Percentiles rank a stretch among this genome's conserved stretches.
Conservation (phyloP, 345 rosid genomes). For the Luvunga scandens region DNA sequence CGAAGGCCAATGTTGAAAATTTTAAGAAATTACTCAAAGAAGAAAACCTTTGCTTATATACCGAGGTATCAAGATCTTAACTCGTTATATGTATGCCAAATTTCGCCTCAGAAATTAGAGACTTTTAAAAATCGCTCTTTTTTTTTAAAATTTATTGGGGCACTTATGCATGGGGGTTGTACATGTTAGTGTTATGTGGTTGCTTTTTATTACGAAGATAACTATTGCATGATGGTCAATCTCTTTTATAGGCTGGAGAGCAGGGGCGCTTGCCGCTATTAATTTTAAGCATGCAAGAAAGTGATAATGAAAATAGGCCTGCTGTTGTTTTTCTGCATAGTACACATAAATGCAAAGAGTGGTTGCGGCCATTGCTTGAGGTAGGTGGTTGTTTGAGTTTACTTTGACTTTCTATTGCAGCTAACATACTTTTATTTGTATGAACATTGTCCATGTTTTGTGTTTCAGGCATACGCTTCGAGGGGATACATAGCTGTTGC, state of each 20-base stretch:
- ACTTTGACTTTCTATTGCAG: background rate
- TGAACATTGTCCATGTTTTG: constrained; percentile 9
- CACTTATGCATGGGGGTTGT: background rate
- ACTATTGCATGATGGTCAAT: background rate
- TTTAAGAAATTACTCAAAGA: constrained; percentile 58
- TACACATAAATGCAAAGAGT: constrained; percentile 73
- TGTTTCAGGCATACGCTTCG: constrained; percentile 78
- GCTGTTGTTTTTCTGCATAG: constrained; percentile 88
- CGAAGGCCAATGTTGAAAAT: constrained; percentile 44
- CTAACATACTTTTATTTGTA: background rate
- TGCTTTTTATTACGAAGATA: background rate
- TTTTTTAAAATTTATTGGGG: background rate
- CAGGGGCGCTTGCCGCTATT: constrained; percentile 76
- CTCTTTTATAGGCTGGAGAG: constrained; percentile 48
- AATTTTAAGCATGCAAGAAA: constrained; percentile 57
- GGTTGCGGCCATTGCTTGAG: constrained; percentile 88
- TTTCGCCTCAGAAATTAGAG: background rate
- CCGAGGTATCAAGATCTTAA: constrained; percentile 51
- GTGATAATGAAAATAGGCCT: constrained; percentile 44
- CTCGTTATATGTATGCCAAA: background rate
- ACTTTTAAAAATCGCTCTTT: background rate
- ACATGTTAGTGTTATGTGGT: background rate
- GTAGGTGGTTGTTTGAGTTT: constrained; percentile 24
- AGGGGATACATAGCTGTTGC: constrained; percentile 79
- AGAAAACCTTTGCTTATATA: constrained; percentile 63